Evolutionary conservation across 106 monocot genomes (phyloP).

Genomic region (Acorus gramineus): DNA sequence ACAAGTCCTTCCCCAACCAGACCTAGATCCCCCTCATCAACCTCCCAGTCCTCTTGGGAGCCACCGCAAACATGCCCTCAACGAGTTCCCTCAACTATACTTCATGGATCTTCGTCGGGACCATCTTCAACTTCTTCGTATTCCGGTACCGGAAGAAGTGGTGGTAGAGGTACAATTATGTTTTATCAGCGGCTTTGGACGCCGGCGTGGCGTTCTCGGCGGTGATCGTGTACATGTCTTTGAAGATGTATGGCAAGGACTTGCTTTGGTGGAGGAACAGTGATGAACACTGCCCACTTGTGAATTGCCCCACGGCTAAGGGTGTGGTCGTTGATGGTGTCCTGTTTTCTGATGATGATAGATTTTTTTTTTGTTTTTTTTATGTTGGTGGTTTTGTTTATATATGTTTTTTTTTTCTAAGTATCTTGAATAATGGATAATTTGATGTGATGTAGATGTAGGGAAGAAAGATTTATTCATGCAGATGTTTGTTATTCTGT

Average conservation of each 20-base stretch:
- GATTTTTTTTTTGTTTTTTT: too few species aligned
- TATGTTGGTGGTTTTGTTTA: too few species aligned
- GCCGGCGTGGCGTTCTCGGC: conserved; percentile 69
- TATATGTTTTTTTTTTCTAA: too few species aligned
- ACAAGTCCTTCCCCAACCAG: conserved; percentile 52
- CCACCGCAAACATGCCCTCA: conserved; percentile 79
- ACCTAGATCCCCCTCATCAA: conserved; percentile 73
- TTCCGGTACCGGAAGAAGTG: conserved; percentile 69
- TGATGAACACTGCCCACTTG: conserved; percentile 60
- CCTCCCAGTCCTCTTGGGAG: conserved; percentile 74
- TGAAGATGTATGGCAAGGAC: conserved; percentile 34
- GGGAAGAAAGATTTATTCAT: too few species aligned
- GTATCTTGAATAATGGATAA: too few species aligned
- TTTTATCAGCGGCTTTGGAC: conserved; percentile 62
- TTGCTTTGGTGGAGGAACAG: conserved; percentile 48
- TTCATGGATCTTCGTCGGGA: conserved; percentile 53
- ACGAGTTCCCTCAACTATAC: conserved; percentile 75
- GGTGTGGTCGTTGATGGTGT: conserved; percentile 39
- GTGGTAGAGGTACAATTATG: conserved; percentile 76
- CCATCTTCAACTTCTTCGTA: conserved; percentile 81
- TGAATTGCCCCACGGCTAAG: conserved; percentile 46
- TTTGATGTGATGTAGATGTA: too few species aligned
- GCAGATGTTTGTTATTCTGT: too few species aligned
- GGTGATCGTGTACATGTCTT: conserved; percentile 46
- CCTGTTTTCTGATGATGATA: conserved; percentile 3